These are phyloP conservation scores for Trypanosoma congolense DNA, from an alignment of 208 protist species.

Conservation along the genomic window DNA sequence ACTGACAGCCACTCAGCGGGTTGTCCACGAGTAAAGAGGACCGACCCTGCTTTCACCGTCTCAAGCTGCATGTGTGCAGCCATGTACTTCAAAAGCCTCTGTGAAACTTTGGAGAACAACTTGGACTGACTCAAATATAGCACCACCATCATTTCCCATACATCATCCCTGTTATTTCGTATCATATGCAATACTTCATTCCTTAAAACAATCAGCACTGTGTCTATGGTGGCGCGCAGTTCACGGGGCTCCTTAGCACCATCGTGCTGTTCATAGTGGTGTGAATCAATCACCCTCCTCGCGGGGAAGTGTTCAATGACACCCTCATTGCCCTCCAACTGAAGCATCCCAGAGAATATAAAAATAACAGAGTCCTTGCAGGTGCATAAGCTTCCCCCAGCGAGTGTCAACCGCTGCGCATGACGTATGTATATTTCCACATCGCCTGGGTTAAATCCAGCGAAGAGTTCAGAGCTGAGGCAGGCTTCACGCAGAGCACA, in stretches of 20 bases:
- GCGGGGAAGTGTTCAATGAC: constrained; percentile 11
- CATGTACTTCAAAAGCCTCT: constrained; percentile 37
- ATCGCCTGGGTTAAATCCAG: constrained; percentile 51
- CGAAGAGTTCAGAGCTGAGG: constrained; percentile 48
- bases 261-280: constrained; percentile 49
- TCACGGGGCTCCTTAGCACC: constrained; percentile 34
- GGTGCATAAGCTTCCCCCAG: constrained; percentile 35
- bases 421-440: constrained; percentile 49
- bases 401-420: constrained; percentile 39
- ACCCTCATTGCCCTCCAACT: constrained; percentile 29
- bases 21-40: constrained; percentile 35
- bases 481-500: constrained; percentile 40
- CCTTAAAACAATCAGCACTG: constrained; percentile 45
- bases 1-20: constrained; percentile 78
- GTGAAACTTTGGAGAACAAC: constrained; percentile 40
- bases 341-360: constrained; percentile 43
- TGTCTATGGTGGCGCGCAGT: constrained; percentile 25
- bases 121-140: constrained; percentile 44
- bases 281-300: constrained; percentile 25
- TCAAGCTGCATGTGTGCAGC: constrained; percentile 53
- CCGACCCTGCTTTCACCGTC: constrained; percentile 32
- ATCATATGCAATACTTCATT: constrained; percentile 41
- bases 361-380: constrained; percentile 52
- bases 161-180: constrained; percentile 44
- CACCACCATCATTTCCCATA: constrained; percentile 41